Base-by-base conservation (phyloP, 495 filamentous ascomycete species). In the Tirmania nivea region DNA sequence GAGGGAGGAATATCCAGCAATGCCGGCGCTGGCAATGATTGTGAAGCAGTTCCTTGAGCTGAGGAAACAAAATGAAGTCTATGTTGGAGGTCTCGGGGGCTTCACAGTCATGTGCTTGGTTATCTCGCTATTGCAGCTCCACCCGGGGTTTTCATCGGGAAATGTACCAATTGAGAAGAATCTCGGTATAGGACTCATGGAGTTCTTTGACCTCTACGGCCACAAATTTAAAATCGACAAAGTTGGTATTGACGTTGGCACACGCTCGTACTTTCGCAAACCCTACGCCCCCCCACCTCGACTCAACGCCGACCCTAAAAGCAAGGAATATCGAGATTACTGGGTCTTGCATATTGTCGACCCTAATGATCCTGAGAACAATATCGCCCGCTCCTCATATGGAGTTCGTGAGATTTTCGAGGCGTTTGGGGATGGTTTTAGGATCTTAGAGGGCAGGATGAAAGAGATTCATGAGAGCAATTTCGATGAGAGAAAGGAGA, bases 21-120 rank as follows among this genome's bases (percentile, higher is more conserved):
- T 96, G 83, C 83, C 84, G 2, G 71, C 81, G 37, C 67, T 97
- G 19, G 81, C 90, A 11, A 77, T 83, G 0, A 57, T 97, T 21
- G 77, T 97, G 67, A 97, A 97, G 67, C 92, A 96, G 52, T 87
- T 92, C 54, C 69, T 97, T 17, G 69, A 81, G 16, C 88, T 97
- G 76, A 76, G 87, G 45, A 83, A 79, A 1, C 71, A 95, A 36
- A 94, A 95, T 57, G 90, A 97, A 64, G 86, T 92, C 2, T 78
- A 80, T 17, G 80, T 75, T 47, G 92, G 92, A 54, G 92, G 92
- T 0, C 73, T 97, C n/a, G 92, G 90, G 35, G 88, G 89, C 1
- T 95, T 96, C 61, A 82, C 86, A 1, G 81, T 93, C 52, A 94
- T 82, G 42, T 97, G 92, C 68, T 73, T 97, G 45, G 83, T 95